These are phyloP conservation scores for Tolypocladium album DNA, from an alignment of 2,329 filamentous ascomycete genomes.

Conservation along the genomic window DNA sequence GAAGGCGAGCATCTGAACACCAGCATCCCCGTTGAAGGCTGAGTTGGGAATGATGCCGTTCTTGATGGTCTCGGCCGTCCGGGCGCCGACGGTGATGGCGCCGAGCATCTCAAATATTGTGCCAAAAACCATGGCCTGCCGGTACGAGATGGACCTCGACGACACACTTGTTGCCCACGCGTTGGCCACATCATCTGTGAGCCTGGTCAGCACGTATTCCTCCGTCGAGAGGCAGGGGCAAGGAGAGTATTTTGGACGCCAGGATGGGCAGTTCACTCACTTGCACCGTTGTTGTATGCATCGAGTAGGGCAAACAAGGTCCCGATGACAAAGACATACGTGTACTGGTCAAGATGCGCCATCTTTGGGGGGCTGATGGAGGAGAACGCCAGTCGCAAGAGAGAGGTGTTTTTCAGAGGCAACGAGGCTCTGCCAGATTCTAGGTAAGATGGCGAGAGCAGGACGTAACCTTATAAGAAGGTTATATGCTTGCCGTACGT, in stretches of 20 bases:
- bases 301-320: constrained; percentile 67
- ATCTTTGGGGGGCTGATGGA: constrained; percentile 26
- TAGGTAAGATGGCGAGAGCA: not conserved
- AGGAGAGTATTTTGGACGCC: not conserved
- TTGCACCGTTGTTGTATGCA: constrained; percentile 70
- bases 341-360: constrained; percentile 47
- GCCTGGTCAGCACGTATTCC: constrained; percentile 3
- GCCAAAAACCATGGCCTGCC: constrained; percentile 54
- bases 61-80: constrained; percentile 67
- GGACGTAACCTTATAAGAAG: not conserved
- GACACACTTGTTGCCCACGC: constrained; percentile 66
- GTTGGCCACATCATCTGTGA: constrained; percentile 70
- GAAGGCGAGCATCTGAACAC: constrained; percentile 57
- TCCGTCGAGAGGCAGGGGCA: not conserved
- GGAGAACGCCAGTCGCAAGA: not conserved
- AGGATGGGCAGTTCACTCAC: constrained; percentile 33
- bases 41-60: constrained; percentile 56
- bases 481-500: not conserved
- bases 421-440: not conserved
- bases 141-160: constrained; percentile 63
- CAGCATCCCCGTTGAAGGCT: constrained; percentile 48
- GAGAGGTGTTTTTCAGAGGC: no score
- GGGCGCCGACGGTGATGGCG: constrained; percentile 53
- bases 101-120: constrained; percentile 57
- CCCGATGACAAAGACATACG: constrained; percentile 66